Evolutionary conservation across 179 eudicot genomes (phyloP), one percentile per base, ranked within the genome.

Genomic region (Silene coronaria): DNA sequence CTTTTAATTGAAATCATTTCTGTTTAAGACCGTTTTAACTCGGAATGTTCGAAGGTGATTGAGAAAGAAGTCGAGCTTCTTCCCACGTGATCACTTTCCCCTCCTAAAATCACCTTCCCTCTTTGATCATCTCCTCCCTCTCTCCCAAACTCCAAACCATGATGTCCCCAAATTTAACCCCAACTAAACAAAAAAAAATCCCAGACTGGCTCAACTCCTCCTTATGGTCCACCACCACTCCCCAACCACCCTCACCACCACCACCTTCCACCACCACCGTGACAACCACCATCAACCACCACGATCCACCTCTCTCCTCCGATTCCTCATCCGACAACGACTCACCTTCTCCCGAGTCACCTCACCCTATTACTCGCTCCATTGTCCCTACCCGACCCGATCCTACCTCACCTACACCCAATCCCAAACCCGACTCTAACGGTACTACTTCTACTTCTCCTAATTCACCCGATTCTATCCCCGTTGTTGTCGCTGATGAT

Each of bases 191-290:
- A 13, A 89, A 88, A 71, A 77, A 76, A 34, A 89, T 93, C 19
- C 99, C 99, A 26, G 97, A 95, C 72, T 95, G 99, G 99, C 84
- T 95, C 74, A 95, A 95, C 84, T 89, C 91, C 80, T 87, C 99
- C 48, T 78, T 95, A 46, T 92, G 97, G 98, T 94, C 94, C 46
- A 16, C 88, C 46, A 16, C 88, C 62, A 62, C 90, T 10, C 42
- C 65, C 13, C 75, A n/a, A 5, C 77, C 58, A 6, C 72, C 46
- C 24, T 71, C 68, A 7, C 72, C 24, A 57, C 72, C 24, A 57
- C 57, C 51, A 17, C n/a, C 58, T 0, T 8, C 71, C 65, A 1
- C 77, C 83, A 0, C 55, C 71, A 38, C 80, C 64, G 2, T 75
- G 73, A 1, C 67, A 48, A 0, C 74, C 78, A 2, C 78, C 78